These are phyloP conservation scores for Kwoniella dejecticola DNA, from an alignment of 768 basidiomycete species.

Conservation along the genomic window DNA sequence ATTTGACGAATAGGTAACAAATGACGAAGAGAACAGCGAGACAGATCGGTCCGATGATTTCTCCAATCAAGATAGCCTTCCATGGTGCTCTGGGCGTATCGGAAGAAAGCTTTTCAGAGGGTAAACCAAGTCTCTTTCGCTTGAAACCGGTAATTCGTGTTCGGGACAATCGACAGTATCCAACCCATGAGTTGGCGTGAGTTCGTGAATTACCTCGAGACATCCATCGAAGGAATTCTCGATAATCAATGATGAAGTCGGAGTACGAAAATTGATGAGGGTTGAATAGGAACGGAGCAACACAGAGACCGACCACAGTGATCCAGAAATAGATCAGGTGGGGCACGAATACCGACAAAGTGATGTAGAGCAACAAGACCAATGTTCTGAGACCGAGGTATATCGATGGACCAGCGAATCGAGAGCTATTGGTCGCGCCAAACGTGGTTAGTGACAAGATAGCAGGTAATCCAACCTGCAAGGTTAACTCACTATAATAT, in stretches of 20 bases:
- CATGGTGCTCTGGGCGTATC: slow-evolving; percentile 92
- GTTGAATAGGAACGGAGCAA: slow-evolving; percentile 98
- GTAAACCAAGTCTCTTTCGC: slow-evolving; percentile 93
- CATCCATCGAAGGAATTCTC: slow-evolving; percentile 99
- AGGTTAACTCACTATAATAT: slow-evolving; percentile 73
- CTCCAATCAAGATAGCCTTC: slow-evolving; percentile 84
- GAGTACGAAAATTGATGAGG: slow-evolving; percentile 99
- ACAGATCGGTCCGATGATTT: slow-evolving; percentile 80
- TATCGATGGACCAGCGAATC: slow-evolving; percentile 97
- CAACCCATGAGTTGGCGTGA: slow-evolving; percentile 98
- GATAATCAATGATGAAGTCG: slow-evolving; percentile 95
- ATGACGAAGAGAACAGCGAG: slow-evolving; percentile 84
- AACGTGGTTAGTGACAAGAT: background rate
- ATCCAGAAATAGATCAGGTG: slow-evolving; percentile 98
- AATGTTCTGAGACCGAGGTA: slow-evolving; percentile 94
- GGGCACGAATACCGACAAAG: slow-evolving; percentile 85
- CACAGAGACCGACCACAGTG: slow-evolving; percentile 84
- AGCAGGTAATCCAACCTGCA: too few species aligned
- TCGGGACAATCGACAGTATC: slow-evolving; percentile 95
- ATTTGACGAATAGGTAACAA: slow-evolving; percentile 70
- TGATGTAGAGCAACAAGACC: slow-evolving; percentile 90
- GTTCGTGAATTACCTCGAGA: slow-evolving; percentile 95
- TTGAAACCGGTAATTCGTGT: slow-evolving; percentile 99
- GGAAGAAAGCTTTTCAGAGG: slow-evolving; percentile 92
- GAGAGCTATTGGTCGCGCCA: too few species aligned